Evolutionary conservation across 2,329 filamentous ascomycete genomes (phyloP).

Genomic region (Aquanectria penicillioides): DNA sequence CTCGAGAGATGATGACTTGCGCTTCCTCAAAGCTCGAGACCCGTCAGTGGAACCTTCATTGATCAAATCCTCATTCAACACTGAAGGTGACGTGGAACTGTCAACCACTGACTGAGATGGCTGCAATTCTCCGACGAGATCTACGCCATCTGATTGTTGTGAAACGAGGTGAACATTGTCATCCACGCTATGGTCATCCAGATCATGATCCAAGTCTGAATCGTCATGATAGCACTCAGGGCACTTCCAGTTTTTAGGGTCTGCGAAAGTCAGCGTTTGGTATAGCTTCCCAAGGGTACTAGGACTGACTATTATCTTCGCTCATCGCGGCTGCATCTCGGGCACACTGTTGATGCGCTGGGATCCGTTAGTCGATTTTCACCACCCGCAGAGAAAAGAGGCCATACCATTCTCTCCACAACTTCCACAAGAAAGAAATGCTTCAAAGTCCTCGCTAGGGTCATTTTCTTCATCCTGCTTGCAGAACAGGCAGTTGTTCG

Average conservation of each 20-base stretch:
- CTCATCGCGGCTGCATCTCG: conserved; percentile 66
- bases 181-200: conserved; percentile 27
- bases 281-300: neutral
- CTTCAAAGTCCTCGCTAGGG: conserved; percentile 82
- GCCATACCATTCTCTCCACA: conserved; percentile 86
- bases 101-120: conserved; percentile 15
- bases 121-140: conserved; percentile 19
- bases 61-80: conserved; percentile 24
- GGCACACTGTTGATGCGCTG: conserved; percentile 93
- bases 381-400: conserved; percentile 25
- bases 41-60: conserved; percentile 57
- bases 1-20: conserved; percentile 80
- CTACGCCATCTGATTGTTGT: conserved; percentile 40
- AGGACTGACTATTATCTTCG: conserved; percentile 44
- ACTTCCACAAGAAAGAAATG: conserved; percentile 77
- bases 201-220: conserved; percentile 44
- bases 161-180: conserved; percentile 37
- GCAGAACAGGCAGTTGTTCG: conserved; percentile 74
- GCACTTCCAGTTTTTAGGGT: conserved; percentile 60
- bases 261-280: conserved; percentile 43
- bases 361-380: conserved; percentile 51
- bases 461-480: conserved; percentile 84
- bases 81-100: conserved; percentile 26
- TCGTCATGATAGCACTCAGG: conserved; percentile 56
- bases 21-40: conserved; percentile 81